Evolutionary conservation across 257 asterid genomes (phyloP).

Genomic region (Solanum peruvianum): DNA sequence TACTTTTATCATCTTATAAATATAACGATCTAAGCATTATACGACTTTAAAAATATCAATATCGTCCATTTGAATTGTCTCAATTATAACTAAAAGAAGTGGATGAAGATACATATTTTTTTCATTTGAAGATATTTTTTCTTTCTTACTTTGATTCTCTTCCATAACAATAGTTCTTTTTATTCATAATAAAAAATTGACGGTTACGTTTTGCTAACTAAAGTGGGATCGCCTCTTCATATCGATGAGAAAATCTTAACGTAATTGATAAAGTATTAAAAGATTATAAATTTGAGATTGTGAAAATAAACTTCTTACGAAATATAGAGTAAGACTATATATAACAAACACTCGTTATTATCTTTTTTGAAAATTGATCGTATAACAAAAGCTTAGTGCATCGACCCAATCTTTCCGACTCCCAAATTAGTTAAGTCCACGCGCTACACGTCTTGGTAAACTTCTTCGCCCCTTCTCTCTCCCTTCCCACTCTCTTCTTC

Average conservation of each 20-base stretch:
- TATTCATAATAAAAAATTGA: neutral
- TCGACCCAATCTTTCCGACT: neutral
- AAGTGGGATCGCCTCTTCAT: neutral
- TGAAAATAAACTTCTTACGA: accelerated
- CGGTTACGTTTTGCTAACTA: neutral
- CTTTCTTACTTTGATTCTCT: neutral
- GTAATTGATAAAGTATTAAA: neutral
- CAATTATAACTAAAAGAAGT: neutral
- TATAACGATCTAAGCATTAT: too few species aligned
- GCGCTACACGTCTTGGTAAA: neutral
- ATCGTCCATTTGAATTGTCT: neutral
- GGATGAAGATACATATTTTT: neutral
- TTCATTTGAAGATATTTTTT: neutral
- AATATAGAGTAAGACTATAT: neutral
- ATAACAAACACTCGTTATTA: neutral
- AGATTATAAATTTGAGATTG: too few species aligned
- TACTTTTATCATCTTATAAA: too few species aligned
- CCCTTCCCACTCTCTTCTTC: neutral
- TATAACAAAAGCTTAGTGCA: neutral
- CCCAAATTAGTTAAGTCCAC: neutral
- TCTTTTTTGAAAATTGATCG: neutral
- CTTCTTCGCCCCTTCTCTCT: neutral
- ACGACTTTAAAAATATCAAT: neutral
- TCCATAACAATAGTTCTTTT: neutral
- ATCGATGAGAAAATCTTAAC: accelerated